phyloP scores from a whole-genome alignment of 106 monocot genomes.

The Xerophyta viscosa region DNA sequence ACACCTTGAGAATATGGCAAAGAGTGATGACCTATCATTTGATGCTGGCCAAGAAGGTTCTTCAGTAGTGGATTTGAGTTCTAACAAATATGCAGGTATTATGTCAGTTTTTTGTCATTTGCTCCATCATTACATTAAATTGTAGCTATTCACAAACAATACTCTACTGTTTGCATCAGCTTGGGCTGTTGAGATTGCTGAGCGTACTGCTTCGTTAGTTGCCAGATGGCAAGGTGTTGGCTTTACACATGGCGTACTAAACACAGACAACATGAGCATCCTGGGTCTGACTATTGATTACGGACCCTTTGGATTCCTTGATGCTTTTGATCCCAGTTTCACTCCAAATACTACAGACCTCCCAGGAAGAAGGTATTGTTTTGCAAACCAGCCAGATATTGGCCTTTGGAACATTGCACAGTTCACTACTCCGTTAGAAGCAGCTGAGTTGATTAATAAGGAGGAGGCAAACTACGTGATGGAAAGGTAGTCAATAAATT shows the following conservation, averaged over 20 bases:
- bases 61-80: constrained; percentile 66
- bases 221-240: constrained; percentile 96
- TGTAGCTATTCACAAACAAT: background rate
- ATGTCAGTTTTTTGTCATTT: background rate
- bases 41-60: constrained; percentile 40
- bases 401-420: constrained; percentile 97
- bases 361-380: constrained; percentile 93
- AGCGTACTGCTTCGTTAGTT: constrained; percentile 70
- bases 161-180: constrained; percentile 27
- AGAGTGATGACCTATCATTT: constrained; percentile 70
- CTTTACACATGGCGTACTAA: constrained; percentile 92
- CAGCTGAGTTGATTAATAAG: constrained; percentile 72
- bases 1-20: constrained; percentile 73
- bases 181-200: constrained; percentile 92
- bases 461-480: constrained; percentile 87
- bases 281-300: constrained; percentile 97
- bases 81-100: constrained; percentile 95
- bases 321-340: constrained; percentile 95
- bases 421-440: constrained; percentile 51
- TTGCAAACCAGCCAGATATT: constrained; percentile 96
- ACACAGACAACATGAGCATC: constrained; percentile 99
- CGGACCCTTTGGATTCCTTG: constrained; percentile 96
- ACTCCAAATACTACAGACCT: constrained; percentile 99
- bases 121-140: too few species aligned
- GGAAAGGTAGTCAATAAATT: constrained; percentile 56